phyloP scores from a whole-genome alignment of 371 early-diverging fungal genomes.

The Funneliformis caledonium region DNA sequence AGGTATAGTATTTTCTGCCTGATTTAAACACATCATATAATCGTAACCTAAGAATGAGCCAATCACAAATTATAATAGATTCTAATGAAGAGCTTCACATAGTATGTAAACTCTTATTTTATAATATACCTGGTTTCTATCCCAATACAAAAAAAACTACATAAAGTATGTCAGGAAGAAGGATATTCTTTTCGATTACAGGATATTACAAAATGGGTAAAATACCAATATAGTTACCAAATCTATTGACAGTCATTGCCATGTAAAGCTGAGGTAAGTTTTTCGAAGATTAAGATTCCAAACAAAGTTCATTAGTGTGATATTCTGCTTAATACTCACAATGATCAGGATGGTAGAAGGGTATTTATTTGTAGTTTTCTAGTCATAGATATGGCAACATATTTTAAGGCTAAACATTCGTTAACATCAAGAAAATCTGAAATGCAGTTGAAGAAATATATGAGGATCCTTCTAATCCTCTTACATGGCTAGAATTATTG shows the following conservation, averaged over 20 bases:
- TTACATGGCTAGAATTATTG: slow-evolving; percentile 14
- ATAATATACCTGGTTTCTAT: slow-evolving; percentile 20
- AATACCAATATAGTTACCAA: slow-evolving; percentile 2
- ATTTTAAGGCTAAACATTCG: background rate
- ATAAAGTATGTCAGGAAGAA: background rate
- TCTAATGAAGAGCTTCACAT: slow-evolving; percentile 12
- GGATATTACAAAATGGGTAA: slow-evolving; percentile 31
- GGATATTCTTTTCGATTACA: slow-evolving; percentile 1
- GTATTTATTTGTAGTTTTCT: background rate
- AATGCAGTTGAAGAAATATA: slow-evolving; percentile 35
- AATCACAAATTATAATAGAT: background rate
- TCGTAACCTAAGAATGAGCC: background rate
- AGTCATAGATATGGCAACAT: slow-evolving; percentile 16
- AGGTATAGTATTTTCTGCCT: no score
- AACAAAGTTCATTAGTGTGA: slow-evolving; percentile 13
- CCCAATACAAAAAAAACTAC: slow-evolving; percentile 7
- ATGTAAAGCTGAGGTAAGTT: background rate
- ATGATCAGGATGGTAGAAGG: slow-evolving; percentile 22
- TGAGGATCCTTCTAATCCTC: slow-evolving; percentile 19
- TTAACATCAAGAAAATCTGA: background rate
- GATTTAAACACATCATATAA: no score
- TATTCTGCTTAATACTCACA: slow-evolving; percentile 7
- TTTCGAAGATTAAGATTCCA: slow-evolving; percentile 17
- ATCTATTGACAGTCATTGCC: background rate
- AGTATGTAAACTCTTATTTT: background rate